Evolutionary conservation across 1,139 yeast species (phyloP).

Genomic region (Sugiyamaella xylanicola): DNA sequence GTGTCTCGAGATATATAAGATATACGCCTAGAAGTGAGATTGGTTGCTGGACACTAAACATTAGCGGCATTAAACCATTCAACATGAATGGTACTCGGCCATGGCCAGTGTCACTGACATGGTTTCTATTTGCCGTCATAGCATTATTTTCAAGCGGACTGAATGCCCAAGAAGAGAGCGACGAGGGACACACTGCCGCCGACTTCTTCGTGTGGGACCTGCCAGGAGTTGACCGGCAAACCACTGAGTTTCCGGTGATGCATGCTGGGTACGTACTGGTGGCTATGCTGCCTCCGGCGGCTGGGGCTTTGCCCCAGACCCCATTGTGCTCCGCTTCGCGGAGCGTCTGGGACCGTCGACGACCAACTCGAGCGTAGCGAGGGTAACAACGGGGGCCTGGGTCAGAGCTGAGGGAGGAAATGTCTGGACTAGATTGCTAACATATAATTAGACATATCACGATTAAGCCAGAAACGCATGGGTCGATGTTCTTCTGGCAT

Average conservation of each 20-base stretch:
- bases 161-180: conserved; percentile 10
- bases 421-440: background rate
- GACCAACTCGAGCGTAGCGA: too few relatives aligned
- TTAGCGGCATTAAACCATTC: background rate
- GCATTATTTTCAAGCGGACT: background rate
- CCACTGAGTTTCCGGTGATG: conserved; percentile 43
- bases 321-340: too few relatives aligned
- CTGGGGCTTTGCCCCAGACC: too few relatives aligned
- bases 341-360: too few relatives aligned
- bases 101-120: background rate
- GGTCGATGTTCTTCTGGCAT: conserved; percentile 79
- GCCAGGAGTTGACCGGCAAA: conserved; percentile 41
- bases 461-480: conserved; percentile 54
- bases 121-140: conserved; percentile 1
- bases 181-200: conserved; percentile 32
- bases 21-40: too few relatives aligned
- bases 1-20: too few relatives aligned
- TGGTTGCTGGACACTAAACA: background rate
- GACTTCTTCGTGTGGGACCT: conserved; percentile 43
- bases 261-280: conserved; percentile 45
- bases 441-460: conserved; percentile 53
- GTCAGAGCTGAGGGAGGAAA: background rate
- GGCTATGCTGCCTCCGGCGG: too few relatives aligned
- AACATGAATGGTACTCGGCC: background rate
- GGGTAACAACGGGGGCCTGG: too few relatives aligned